Evolutionary conservation across 2,329 filamentous ascomycete species (phyloP), one percentile per base, ranked within the genome.

Genomic region (Fusarium vanettenii): DNA sequence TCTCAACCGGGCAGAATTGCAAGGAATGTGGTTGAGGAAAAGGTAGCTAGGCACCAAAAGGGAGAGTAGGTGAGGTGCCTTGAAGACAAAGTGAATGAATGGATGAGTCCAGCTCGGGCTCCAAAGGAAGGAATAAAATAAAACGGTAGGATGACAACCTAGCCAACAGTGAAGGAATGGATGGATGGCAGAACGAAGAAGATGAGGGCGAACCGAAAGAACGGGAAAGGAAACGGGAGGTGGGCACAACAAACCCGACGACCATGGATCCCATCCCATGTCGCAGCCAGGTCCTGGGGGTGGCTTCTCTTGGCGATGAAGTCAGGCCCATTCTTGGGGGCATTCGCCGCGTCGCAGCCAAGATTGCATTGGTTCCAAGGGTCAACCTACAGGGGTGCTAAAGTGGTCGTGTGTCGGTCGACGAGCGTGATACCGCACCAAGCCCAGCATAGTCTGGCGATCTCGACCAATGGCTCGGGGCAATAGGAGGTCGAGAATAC

Each of bases 301-400:
- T 52, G 66, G 20, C 66, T 57, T 64, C 61, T 73, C 74, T 71
- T 73, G 67, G 64, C 69, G 66, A 61, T 69, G 27, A 71, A 66
- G 59, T 65, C 65, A 56, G 63, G 62, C 37, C 64, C 55, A 65
- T 63, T 61, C 64, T 63, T 57, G 45, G 55, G 48, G 59, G 61
- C 43, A 64, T 60, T 74, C 45, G 62, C 56, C 70, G 60, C 75
- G 75, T 79, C 69, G 65, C 74, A 77, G 64, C 55, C 75, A 77
- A 79, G 74, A 79, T 79, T 79, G 65, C 76, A 72, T 69, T 64
- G 68, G 77, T 79, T 78, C 77, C 77, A 79, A 79, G 77, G 77
- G 77, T 79, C 77, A 78, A 48, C 60, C 67, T 63, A 71, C 73
- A 75, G 70, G 76, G 77, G 67, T 70, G 33, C 39, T 52, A 66